These are phyloP conservation scores for Penicillium paxilli DNA, from an alignment of 495 filamentous ascomycete species.

Conservation along the genomic window DNA sequence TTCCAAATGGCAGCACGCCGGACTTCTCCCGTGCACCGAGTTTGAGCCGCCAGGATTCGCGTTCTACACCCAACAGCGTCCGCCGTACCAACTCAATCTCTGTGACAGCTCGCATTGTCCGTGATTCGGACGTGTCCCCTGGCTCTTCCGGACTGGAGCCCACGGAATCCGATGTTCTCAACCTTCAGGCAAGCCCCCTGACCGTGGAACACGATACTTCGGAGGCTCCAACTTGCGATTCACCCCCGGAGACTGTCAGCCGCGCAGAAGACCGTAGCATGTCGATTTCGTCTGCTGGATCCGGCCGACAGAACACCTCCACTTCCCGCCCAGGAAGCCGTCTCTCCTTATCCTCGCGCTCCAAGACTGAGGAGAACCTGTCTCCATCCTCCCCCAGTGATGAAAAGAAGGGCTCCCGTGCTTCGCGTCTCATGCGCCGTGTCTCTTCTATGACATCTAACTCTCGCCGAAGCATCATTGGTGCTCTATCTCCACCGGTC, in stretches of 20 bases:
- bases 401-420: constrained; percentile 66
- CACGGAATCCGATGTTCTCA: constrained; percentile 49
- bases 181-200: constrained; percentile 70
- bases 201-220: constrained; percentile 67
- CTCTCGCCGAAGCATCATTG: constrained; percentile 60
- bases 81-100: constrained; percentile 63
- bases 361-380: constrained; percentile 34
- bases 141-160: constrained; percentile 37
- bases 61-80: constrained; percentile 24
- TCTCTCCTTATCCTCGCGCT: constrained; percentile 38
- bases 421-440: constrained; percentile 76
- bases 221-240: constrained; percentile 14
- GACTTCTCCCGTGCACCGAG: constrained; percentile 32
- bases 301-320: constrained; percentile 19
- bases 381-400: constrained; percentile 47
- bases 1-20: constrained; percentile 19
- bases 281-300: constrained; percentile 39
- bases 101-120: constrained; percentile 76
- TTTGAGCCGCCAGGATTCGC: constrained; percentile 30
- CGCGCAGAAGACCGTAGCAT: constrained; percentile 30
- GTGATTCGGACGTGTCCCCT: constrained; percentile 47
- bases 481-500: constrained; percentile 55
- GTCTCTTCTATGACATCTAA: constrained; percentile 69
- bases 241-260: constrained; percentile 13
- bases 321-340: constrained; percentile 38